phyloP scores from a whole-genome alignment of 2,329 filamentous ascomycete species.

The Fusarium sp. region DNA sequence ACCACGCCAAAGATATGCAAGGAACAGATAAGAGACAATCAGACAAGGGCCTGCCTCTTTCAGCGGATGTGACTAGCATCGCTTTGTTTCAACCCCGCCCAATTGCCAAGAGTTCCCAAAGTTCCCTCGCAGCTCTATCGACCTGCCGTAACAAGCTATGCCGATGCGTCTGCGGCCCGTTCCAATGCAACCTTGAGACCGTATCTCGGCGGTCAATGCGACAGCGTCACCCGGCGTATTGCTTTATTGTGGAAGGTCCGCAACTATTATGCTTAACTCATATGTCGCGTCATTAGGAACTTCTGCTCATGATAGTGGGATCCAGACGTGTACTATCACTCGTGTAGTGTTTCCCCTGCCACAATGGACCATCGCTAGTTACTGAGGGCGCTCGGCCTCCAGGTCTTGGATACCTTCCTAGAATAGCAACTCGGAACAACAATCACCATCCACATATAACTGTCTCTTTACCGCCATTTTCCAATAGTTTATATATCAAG shows the following conservation, averaged over 20 bases:
- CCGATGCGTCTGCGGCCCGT: slow-evolving; percentile 35
- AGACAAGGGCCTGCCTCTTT: too few relatives aligned
- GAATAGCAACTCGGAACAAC: slow-evolving; percentile 13
- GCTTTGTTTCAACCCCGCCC: slow-evolving; percentile 20
- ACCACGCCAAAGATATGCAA: too few relatives aligned
- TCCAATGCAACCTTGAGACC: slow-evolving; percentile 13
- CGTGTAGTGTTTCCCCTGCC: slow-evolving; percentile 27
- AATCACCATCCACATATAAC: slow-evolving; percentile 6
- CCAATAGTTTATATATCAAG: neutral
- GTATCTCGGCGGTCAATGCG: slow-evolving; percentile 1
- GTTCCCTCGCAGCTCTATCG: slow-evolving; percentile 15
- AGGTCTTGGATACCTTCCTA: slow-evolving; percentile 11
- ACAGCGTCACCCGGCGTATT: slow-evolving; percentile 19
- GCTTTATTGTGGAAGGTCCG: slow-evolving; percentile 34
- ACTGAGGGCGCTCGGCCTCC: slow-evolving; percentile 3
- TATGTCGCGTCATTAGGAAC: slow-evolving; percentile 14
- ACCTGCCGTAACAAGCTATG: slow-evolving; percentile 35
- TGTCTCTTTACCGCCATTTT: neutral
- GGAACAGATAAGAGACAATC: too few relatives aligned
- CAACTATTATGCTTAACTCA: slow-evolving; percentile 12
- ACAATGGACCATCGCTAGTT: slow-evolving; percentile 2
- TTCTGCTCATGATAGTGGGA: slow-evolving; percentile 11
- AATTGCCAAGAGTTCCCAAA: slow-evolving; percentile 33
- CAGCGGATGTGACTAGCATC: too few relatives aligned
- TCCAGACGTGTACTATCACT: neutral